Evolutionary conservation across 495 filamentous ascomycete genomes (phyloP).

Genomic region (Penicillium odoratum): DNA sequence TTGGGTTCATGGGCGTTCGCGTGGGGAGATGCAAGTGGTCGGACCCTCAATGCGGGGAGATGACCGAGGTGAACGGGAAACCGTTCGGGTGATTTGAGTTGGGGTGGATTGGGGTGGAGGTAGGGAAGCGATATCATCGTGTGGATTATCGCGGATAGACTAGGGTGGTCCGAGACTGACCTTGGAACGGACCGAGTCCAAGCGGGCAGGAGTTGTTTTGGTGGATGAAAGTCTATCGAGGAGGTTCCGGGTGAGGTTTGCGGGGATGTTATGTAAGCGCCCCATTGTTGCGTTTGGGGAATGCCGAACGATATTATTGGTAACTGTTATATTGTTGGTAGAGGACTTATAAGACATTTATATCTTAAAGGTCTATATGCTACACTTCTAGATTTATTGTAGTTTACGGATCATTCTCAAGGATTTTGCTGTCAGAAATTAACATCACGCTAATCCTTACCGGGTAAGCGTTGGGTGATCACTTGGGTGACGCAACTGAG

Average conservation of each 20-base stretch:
- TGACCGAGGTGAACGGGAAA: too few species aligned
- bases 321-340: too few species aligned
- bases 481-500: not conserved
- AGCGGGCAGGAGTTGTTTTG: not conserved
- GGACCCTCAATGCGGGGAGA: too few species aligned
- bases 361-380: too few species aligned
- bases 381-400: too few species aligned
- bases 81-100: not conserved
- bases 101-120: not conserved
- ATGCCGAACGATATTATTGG: not conserved
- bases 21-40: too few species aligned
- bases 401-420: too few species aligned
- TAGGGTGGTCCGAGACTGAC: conserved; percentile 1
- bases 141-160: not conserved
- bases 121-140: not conserved
- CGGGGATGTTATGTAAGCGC: conserved; percentile 5
- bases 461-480: not conserved
- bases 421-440: too few species aligned
- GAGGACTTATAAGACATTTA: too few species aligned
- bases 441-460: too few species aligned
- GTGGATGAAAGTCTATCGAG: not conserved
- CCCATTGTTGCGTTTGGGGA: not conserved
- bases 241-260: not conserved
- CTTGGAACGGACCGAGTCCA: conserved; percentile 9
- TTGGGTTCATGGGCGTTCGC: not conserved